Percentiles rank a stretch among this genome's conserved stretches.
These are phyloP conservation scores for Kuraishia hungarica DNA, from an alignment of 805 yeast species.

Conservation along the genomic window DNA sequence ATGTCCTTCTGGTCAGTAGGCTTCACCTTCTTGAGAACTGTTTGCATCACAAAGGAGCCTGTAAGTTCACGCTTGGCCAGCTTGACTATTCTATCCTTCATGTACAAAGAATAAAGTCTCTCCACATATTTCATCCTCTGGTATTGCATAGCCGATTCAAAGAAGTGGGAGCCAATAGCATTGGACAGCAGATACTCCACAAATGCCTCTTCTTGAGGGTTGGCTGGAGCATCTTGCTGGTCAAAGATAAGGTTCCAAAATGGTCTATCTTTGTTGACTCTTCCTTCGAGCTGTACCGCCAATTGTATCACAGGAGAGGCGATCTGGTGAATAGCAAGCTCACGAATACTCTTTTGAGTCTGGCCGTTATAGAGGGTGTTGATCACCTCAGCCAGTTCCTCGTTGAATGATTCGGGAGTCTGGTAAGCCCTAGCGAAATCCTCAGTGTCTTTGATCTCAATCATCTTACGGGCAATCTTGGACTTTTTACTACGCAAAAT, in stretches of 20 bases:
- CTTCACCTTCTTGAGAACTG: conserved; percentile 56
- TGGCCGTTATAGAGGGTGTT: conserved; percentile 27
- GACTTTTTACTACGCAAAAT: conserved; percentile 76
- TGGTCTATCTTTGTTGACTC: conserved; percentile 64
- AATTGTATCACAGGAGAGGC: conserved; percentile 87
- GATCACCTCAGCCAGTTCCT: conserved; percentile 44
- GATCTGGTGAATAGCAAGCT: conserved; percentile 65
- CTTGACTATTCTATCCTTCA: conserved; percentile 65
- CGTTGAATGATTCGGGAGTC: conserved; percentile 61
- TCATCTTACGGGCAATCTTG: conserved; percentile 88
- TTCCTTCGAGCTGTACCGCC: conserved; percentile 71
- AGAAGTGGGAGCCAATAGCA: conserved; percentile 89
- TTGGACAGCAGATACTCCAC: conserved; percentile 80
- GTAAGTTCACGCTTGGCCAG: conserved; percentile 76
- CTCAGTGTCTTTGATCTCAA: conserved; percentile 72
- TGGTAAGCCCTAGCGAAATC: conserved; percentile 61
- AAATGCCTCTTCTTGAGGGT: conserved; percentile 64
- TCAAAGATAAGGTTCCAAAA: conserved; percentile 60
- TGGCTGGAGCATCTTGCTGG: conserved; percentile 37
- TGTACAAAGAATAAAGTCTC: conserved; percentile 61
- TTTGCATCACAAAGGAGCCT: conserved; percentile 74
- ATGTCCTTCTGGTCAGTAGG: conserved; percentile 54
- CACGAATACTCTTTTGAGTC: conserved; percentile 47
- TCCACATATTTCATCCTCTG: conserved; percentile 63
- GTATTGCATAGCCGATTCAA: conserved; percentile 60